Evolutionary conservation across 305 asterid species (phyloP).

Genomic region (Petunia hybrid): DNA sequence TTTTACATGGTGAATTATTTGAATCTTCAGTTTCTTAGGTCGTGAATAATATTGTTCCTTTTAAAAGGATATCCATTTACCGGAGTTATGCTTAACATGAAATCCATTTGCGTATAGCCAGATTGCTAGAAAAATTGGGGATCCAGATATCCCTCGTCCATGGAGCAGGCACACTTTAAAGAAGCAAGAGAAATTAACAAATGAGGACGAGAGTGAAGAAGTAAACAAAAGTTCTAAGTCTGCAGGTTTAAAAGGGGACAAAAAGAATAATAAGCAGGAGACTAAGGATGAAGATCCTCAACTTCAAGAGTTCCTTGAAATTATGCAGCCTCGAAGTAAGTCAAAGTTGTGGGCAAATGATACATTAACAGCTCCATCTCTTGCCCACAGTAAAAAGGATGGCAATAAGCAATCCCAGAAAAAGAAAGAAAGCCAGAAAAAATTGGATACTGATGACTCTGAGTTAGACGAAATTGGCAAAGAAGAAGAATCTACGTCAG

Average conservation of each 20-base stretch:
- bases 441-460: conserved; percentile 37
- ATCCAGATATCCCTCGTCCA: conserved; percentile 84
- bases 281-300: conserved; percentile 68
- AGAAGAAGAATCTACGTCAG: conserved; percentile 44
- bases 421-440: conserved; percentile 40
- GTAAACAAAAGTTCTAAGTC: conserved; percentile 43
- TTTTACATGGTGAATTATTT: background rate
- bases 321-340: conserved; percentile 80
- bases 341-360: conserved; percentile 96
- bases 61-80: background rate
- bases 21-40: background rate
- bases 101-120: conserved; percentile 41
- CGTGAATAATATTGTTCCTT: background rate
- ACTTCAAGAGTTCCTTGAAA: conserved; percentile 84
- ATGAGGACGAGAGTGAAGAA: conserved; percentile 46
- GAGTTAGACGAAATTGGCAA: conserved; percentile 46
- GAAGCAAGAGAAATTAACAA: conserved; percentile 50
- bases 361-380: conserved; percentile 58
- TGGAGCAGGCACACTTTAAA: conserved; percentile 88
- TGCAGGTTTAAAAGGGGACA: conserved; percentile 48
- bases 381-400: conserved; percentile 44
- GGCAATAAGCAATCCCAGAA: conserved; percentile 40
- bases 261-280: conserved; percentile 53
- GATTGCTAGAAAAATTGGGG: conserved; percentile 93
- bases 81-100: conserved; percentile 6